These are phyloP conservation scores for Ricinus communis DNA, from an alignment of 345 rosid species.

Conservation along the genomic window DNA sequence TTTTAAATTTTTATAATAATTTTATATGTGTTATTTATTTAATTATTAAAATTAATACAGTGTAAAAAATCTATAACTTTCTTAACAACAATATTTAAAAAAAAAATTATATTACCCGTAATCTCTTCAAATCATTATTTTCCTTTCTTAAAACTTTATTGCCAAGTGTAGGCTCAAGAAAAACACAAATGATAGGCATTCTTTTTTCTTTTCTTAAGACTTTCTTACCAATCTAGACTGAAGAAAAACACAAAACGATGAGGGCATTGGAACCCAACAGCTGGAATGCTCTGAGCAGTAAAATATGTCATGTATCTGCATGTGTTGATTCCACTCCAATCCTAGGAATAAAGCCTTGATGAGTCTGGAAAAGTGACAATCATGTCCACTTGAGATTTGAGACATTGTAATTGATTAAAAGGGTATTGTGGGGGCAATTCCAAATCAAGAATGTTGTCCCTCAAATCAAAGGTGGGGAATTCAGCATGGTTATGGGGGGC, in stretches of 20 bases:
- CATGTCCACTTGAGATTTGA: constrained; percentile 15
- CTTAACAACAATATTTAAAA: no score
- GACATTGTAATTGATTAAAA: constrained; percentile 16
- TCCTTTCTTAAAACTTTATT: no score
- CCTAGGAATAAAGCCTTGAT: constrained; percentile 18
- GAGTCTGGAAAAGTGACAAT: constrained; percentile 16
- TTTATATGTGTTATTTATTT: no score
- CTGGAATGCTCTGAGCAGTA: constrained; percentile 24
- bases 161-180: constrained; percentile 1
- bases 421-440: not conserved
- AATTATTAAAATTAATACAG: no score
- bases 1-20: no score
- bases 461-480: no score
- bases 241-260: no score
- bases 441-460: no score
- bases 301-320: not conserved
- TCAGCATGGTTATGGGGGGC: constrained; percentile 13
- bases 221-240: not conserved
- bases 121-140: not conserved
- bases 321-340: constrained; percentile 11
- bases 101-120: not conserved
- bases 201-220: no score
- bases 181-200: no score
- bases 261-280: constrained; percentile 10
- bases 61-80: no score